phyloP scores from a whole-genome alignment of 768 basidiomycete species.

The Cyclocybe cylindracea region DNA sequence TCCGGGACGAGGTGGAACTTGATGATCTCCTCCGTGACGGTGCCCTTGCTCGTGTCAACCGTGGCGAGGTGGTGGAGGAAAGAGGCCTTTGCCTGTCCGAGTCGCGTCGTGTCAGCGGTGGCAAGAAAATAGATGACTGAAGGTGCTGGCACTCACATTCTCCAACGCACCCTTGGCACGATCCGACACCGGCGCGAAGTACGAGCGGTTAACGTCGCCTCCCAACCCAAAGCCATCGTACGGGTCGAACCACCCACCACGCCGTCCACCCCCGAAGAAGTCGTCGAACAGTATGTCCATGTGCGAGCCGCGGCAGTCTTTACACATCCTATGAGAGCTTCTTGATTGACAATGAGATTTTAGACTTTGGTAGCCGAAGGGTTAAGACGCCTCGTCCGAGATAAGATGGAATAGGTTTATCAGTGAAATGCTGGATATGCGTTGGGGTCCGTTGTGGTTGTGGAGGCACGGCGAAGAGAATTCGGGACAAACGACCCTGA shows the following conservation, averaged over 20 bases:
- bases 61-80: constrained; percentile 24
- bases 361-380: too few relatives aligned
- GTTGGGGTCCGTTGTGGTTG: background rate
- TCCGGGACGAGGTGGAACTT: constrained; percentile 31
- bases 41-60: constrained; percentile 23
- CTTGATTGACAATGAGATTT: too few relatives aligned
- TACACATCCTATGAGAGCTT: background rate
- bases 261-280: background rate
- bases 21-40: constrained; percentile 26
- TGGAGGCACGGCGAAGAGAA: background rate
- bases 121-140: background rate
- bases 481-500: background rate
- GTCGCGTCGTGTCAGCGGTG: background rate
- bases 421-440: too few relatives aligned
- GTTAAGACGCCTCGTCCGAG: too few relatives aligned
- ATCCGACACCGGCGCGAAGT: constrained; percentile 12
- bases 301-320: background rate
- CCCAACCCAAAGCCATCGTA: constrained; percentile 1
- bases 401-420: too few relatives aligned
- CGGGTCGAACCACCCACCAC: background rate
- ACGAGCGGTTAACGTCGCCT: constrained; percentile 6
- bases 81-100: constrained; percentile 19
- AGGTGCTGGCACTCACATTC: constrained; percentile 2
- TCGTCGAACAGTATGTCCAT: background rate
- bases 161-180: constrained; percentile 9